Base-by-base conservation (phyloP, 805 yeast genomes). In the Saccharomyces paradoxus region DNA sequence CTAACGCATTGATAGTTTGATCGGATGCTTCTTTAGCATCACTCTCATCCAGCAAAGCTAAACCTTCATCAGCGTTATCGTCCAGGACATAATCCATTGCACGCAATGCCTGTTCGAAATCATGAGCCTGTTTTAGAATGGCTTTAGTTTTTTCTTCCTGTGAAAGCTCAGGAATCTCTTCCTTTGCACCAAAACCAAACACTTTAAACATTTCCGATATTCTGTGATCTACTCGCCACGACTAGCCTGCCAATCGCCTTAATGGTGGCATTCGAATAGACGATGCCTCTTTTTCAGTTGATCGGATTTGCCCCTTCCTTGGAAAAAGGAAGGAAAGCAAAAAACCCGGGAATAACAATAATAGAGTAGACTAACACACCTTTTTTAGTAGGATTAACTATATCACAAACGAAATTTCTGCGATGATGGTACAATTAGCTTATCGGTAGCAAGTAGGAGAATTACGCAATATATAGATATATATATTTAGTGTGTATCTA, bases 21-120 rank as follows among this genome's bases (percentile, higher is more conserved):
- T 74, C 77, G 4, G 78, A 71, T 41, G 79, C 81, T 48, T 73
- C 70, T 48, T 72, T 59, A 1, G 57, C 50, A n/a, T 60, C 58
- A 26, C 51, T 54, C n/a, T 56, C 51, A 21, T 63, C 61, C 47
- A 84, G 69, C 24, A 89, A 67, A 30, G 74, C 69, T 14, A 81
- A 70, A 0, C 96, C 96, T 61, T 84, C 84, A 8, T 76, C 71
- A 0, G 91, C 78, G 52, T 95, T 80, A 66, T 91, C 97, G 67
- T 91, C 96, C 53, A 91, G 73, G 22, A 91, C 83, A 64, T 78
- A 83, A 69, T 91, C 97, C 97, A 91, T 91, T 12, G 96, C 95
- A 60, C 82, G 82, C 41, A 91, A 74, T 1, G 96, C 92, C 32
- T 79, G 69, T 65, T 91, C 97, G 60, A 88, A 76, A 56, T 74